A percentile compares a stretch with the other conserved stretches of the same genome.
These are phyloP conservation scores for Pichia sp. DNA, from an alignment of 1,139 yeast genomes.

Conservation along the genomic window DNA sequence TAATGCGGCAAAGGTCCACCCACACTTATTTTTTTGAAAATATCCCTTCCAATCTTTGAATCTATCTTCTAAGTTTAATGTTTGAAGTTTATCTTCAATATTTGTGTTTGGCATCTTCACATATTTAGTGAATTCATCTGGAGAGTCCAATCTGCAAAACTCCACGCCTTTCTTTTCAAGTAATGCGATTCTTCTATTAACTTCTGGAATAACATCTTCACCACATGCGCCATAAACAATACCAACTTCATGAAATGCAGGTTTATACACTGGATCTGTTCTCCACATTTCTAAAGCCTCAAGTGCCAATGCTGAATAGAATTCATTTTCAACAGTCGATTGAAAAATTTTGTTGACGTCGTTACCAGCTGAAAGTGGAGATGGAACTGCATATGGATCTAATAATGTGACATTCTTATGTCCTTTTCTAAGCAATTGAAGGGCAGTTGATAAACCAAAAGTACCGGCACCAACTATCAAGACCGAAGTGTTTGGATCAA, in stretches of 20 bases:
- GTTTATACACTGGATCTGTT: conserved; percentile 30
- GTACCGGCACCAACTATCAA: conserved; percentile 33
- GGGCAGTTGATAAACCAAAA: conserved; percentile 37
- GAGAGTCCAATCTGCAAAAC: conserved; percentile 15
- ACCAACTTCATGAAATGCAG: conserved; percentile 34
- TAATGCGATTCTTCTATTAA: conserved; percentile 3
- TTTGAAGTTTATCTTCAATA: conserved; percentile 1
- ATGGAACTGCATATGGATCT: conserved; percentile 41
- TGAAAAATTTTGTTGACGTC: conserved; percentile 43
- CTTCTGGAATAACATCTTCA: conserved; percentile 14
- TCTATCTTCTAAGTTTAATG: conserved; percentile 8
- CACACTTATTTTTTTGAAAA: conserved; percentile 31
- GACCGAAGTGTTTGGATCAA: conserved; percentile 8
- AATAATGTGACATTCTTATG: conserved; percentile 32
- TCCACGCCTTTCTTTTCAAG: conserved; percentile 6
- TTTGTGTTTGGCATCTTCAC: conserved; percentile 8
- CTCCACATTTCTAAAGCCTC: conserved; percentile 41
- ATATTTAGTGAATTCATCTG: conserved; percentile 21
- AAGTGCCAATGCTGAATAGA: conserved; percentile 36
- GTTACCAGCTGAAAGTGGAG: conserved; percentile 44
- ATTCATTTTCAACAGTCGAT: conserved; percentile 27
- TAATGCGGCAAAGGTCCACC: conserved; percentile 37
- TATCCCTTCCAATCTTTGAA: conserved; percentile 28
- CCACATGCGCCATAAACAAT: conserved; percentile 29
- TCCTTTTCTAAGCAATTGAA: conserved; percentile 31